Evolutionary conservation across 1,139 yeast species (phyloP).

Genomic region (Hansenula lynferdii): DNA sequence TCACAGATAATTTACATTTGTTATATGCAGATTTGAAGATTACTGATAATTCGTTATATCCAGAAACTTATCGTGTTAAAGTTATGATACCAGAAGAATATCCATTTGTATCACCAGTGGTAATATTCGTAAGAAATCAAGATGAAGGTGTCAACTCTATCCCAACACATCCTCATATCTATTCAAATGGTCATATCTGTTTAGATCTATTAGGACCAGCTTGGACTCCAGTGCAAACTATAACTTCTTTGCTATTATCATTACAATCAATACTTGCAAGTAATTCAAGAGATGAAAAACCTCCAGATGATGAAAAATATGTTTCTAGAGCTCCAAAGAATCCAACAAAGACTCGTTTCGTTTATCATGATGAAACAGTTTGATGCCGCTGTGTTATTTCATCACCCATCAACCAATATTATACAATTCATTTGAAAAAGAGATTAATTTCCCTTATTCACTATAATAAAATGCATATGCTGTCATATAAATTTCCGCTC

Average conservation of each 20-base stretch:
- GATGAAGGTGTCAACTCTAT: conserved; percentile 25
- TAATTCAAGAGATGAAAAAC: conserved; percentile 37
- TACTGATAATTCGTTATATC: conserved; percentile 27
- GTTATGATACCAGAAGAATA: conserved; percentile 43
- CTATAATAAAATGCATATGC: no score
- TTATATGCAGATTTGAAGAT: conserved; percentile 16
- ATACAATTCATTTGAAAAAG: no score
- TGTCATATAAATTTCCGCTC: no score
- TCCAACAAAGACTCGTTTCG: conserved; percentile 47
- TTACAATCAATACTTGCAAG: conserved; percentile 61
- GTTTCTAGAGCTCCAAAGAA: conserved; percentile 48
- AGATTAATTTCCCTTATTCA: background rate
- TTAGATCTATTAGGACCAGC: conserved; percentile 57
- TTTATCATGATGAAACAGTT: conserved; percentile 52
- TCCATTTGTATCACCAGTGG: conserved; percentile 64
- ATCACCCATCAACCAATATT: no score
- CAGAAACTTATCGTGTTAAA: conserved; percentile 31
- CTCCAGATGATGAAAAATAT: conserved; percentile 46
- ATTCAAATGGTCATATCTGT: conserved; percentile 73
- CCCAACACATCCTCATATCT: conserved; percentile 71
- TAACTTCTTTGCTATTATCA: conserved; percentile 50
- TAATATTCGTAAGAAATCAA: conserved; percentile 37
- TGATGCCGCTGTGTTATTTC: no score
- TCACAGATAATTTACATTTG: conserved; percentile 18
- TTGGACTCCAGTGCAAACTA: conserved; percentile 70